Evolutionary conservation across 1,284 basidiomycete species (phyloP).

Genomic region (Cutaneotrichosporon sp.): DNA sequence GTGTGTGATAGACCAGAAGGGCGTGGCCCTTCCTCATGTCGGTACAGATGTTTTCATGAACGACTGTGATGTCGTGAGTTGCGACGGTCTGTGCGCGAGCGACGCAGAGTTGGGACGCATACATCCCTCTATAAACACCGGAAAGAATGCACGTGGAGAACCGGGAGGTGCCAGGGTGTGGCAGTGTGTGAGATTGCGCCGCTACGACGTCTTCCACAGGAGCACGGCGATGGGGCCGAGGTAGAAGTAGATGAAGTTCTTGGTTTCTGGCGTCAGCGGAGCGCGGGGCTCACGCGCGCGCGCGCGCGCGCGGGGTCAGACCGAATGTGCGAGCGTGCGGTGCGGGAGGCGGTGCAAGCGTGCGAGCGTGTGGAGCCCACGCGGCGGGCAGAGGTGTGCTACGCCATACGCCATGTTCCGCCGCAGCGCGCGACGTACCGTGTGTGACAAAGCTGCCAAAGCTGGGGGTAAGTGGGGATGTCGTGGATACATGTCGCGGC

Average conservation of each 20-base stretch:
- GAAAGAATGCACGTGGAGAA: neutral
- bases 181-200: neutral
- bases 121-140: neutral
- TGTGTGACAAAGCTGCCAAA: slow-evolving; percentile 97
- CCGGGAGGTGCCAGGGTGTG: neutral
- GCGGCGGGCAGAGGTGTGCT: neutral
- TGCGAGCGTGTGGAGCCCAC: neutral
- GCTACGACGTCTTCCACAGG: slow-evolving; percentile 79
- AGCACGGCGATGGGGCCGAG: slow-evolving; percentile 81
- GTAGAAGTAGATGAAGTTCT: slow-evolving; percentile 97
- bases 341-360: too few species aligned
- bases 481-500: too few species aligned
- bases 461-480: slow-evolving; percentile 38
- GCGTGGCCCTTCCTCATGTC: neutral
- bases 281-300: neutral
- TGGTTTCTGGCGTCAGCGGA: slow-evolving; percentile 63
- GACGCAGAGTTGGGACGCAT: neutral
- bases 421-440: slow-evolving; percentile 56
- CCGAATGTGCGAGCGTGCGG: neutral
- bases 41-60: neutral
- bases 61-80: neutral
- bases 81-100: neutral
- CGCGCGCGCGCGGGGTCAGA: neutral
- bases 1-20: too few species aligned
- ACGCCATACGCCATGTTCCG: too few species aligned